A percentile compares a stretch with the other conserved stretches of the same genome.
Evolutionary conservation across 2,329 filamentous ascomycete species (phyloP).

Genomic region (Huntiella bhutanensis): DNA sequence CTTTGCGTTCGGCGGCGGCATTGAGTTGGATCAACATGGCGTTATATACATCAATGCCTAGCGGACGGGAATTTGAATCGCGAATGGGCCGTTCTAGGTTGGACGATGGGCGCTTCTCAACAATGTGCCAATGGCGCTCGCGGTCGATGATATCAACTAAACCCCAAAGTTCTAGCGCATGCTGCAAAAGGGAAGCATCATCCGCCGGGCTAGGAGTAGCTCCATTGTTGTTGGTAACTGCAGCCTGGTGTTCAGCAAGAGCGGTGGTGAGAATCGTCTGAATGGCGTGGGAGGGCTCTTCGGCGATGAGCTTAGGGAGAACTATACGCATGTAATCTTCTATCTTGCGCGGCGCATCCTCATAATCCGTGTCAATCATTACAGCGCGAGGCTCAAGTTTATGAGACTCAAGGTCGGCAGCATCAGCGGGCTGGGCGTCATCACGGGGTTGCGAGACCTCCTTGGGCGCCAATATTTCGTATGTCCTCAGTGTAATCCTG

Average conservation of each 20-base stretch:
- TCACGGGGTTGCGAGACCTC: conserved; percentile 16
- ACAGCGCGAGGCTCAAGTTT: conserved; percentile 22
- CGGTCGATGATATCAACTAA: conserved; percentile 46
- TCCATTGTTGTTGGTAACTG: conserved; percentile 22
- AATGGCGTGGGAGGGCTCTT: conserved; percentile 42
- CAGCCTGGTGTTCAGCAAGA: conserved; percentile 12
- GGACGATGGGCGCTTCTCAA: conserved; percentile 26
- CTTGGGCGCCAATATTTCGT: conserved; percentile 18
- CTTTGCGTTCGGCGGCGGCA: conserved; percentile 44
- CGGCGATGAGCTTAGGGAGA: conserved; percentile 36
- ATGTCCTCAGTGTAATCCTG: conserved; percentile 11
- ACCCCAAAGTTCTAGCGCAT: conserved; percentile 44
- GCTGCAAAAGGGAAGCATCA: conserved; percentile 35
- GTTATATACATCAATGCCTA: conserved; percentile 37
- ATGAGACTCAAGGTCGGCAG: background rate
- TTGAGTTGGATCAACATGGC: conserved; percentile 46
- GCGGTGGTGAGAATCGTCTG: conserved; percentile 38
- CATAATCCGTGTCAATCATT: conserved; percentile 42
- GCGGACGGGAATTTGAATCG: conserved; percentile 25
- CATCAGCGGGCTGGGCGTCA: background rate
- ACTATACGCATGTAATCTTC: conserved; percentile 42
- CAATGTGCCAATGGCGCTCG: conserved; percentile 41
- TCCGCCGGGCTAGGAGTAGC: conserved; percentile 17
- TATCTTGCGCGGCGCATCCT: conserved; percentile 39
- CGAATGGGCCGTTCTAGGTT: conserved; percentile 28